These are phyloP conservation scores for Fusarium camptoceras DNA, from an alignment of 2,329 filamentous ascomycete genomes.

Conservation along the genomic window DNA sequence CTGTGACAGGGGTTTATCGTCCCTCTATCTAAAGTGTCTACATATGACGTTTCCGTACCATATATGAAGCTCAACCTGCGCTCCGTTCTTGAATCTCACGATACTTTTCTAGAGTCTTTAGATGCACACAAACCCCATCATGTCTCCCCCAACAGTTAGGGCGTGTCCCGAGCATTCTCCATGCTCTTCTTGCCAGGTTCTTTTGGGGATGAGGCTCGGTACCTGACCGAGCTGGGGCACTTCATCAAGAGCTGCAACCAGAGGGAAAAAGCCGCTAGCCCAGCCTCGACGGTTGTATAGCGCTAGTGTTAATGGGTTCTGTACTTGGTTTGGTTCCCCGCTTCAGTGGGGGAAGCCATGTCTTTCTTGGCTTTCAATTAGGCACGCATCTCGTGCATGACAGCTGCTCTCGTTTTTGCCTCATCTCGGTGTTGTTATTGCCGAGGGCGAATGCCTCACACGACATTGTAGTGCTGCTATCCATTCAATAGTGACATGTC, in stretches of 20 bases:
- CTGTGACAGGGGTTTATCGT: conserved; percentile 27
- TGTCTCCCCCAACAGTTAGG: conserved; percentile 27
- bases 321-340: conserved; percentile 33
- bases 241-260: conserved; percentile 37
- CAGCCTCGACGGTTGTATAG: conserved; percentile 32
- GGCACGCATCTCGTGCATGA: conserved; percentile 30
- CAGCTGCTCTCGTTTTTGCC: conserved; percentile 24
- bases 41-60: conserved; percentile 21
- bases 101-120: conserved; percentile 34
- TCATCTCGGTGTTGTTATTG: conserved; percentile 39
- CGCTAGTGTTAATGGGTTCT: conserved; percentile 38
- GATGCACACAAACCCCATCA: conserved; percentile 9
- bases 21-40: conserved; percentile 33
- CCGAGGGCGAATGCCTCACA: conserved; percentile 25
- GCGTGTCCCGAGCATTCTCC: conserved; percentile 36
- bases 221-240: conserved; percentile 46
- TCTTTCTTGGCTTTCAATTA: conserved; percentile 25
- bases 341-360: conserved; percentile 31
- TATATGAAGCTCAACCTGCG: conserved; percentile 32
- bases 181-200: conserved; percentile 30
- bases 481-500: not conserved
- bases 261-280: conserved; percentile 31
- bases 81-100: conserved; percentile 29
- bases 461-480: conserved; percentile 1
- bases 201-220: conserved; percentile 39